Evolutionary conservation across 768 basidiomycete genomes (phyloP), one percentile per base, ranked within the genome.

Genomic region (Panaeolus cyanescens): DNA sequence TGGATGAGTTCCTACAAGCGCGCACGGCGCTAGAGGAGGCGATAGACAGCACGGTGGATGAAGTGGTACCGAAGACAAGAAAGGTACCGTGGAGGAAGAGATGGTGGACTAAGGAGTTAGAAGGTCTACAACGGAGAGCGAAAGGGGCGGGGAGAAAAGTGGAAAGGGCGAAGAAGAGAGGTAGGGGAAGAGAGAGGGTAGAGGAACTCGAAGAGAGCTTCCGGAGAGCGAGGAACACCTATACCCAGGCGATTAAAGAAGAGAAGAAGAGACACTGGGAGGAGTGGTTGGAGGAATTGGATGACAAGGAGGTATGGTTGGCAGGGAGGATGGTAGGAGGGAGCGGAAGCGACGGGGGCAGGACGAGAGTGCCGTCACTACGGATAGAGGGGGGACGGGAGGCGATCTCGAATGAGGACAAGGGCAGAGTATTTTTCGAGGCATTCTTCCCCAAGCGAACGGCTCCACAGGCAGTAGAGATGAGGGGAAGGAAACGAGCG

Each of bases 121-220:
- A 31, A 12, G 13, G 15, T 30, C 30, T 59, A 7, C 17, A 25
- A 13, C 62, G 63, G 17, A 68, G 55, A 9, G 36, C 13, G 17
- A 22, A 39, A 4, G 5, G 68, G 13, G 62, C 57, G 54, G 60
- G 64, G 1, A 32, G 58, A 25, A 69, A 64, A 37, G 28, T 65
- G n/a, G 68, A 69, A 68, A 71, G 68, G 71, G 70, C 32, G 9
- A 58, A 33, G 0, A 73, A 74, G 0, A 72, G 80, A 3, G 55
- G 54, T 0, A 50, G 62, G 0, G 22, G 66, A 20, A 65, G 67
- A 15, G 64, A 60, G 9, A 39, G 64, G 10, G 58, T 63, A 1
- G 63, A 68, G 5, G 58, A 63, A 59, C 36, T 0, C 42, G 53
- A 0, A 32, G 64, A 25, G 65, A 54, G 34, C 1, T 58, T 57